These are phyloP conservation scores for Monosporascus sp. DNA, from an alignment of 2,329 filamentous ascomycete genomes.

Conservation along the genomic window DNA sequence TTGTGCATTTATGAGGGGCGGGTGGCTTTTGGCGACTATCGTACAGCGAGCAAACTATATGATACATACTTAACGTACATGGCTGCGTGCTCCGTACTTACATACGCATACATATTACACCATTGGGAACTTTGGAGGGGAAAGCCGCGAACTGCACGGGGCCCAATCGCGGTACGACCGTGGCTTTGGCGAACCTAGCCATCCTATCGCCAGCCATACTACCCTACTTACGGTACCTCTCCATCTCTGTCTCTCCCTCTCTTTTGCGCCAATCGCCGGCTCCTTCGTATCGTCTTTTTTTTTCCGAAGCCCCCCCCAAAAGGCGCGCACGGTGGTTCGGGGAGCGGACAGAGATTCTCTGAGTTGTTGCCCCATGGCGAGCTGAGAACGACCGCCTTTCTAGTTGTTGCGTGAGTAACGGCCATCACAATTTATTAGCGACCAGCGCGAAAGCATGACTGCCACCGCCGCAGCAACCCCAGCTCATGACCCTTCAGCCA, in stretches of 20 bases:
- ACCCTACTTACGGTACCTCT: background rate
- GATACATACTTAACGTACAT: background rate
- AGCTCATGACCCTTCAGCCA: constrained; percentile 26
- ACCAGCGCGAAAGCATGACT: constrained; percentile 25
- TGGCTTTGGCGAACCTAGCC: background rate
- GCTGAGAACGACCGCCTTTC: background rate
- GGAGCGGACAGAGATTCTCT: background rate
- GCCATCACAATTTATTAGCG: constrained; percentile 18
- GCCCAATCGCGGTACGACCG: background rate
- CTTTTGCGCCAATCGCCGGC: background rate
- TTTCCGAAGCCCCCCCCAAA: background rate
- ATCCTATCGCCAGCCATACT: background rate
- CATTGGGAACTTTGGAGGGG: background rate
- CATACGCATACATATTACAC: background rate
- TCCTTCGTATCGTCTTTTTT: background rate
- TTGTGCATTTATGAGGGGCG: background rate
- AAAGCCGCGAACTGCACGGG: background rate
- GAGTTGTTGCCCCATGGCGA: background rate
- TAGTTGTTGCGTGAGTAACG: constrained; percentile 24
- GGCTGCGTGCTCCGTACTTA: background rate
- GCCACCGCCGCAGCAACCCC: constrained; percentile 22
- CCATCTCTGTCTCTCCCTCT: background rate
- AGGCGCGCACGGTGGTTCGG: no score
- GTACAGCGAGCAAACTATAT: background rate
- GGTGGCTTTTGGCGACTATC: background rate